These are phyloP conservation scores for Colletotrichum sidae DNA, from an alignment of 2,329 filamentous ascomycete species.

Conservation along the genomic window DNA sequence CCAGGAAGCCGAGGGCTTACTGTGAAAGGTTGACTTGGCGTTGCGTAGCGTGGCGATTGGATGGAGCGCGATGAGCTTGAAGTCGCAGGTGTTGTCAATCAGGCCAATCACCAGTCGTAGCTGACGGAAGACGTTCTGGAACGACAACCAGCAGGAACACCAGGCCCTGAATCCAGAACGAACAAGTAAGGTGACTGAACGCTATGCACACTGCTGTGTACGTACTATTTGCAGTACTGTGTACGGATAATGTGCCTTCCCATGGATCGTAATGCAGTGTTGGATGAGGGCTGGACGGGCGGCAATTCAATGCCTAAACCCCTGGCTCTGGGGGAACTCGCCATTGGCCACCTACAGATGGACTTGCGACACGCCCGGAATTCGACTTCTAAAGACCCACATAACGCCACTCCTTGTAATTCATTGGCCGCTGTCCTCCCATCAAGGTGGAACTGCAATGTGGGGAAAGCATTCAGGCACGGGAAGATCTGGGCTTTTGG, in stretches of 20 bases:
- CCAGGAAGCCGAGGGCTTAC: not conserved
- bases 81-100: not conserved
- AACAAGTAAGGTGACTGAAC: too few relatives aligned
- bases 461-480: conserved; percentile 12
- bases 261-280: too few relatives aligned
- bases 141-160: not conserved
- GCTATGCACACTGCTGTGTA: too few relatives aligned
- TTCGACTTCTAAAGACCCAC: not conserved
- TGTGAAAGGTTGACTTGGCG: conserved; percentile 24
- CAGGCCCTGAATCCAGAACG: not conserved
- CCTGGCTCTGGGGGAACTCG: not conserved
- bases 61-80: not conserved
- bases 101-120: not conserved
- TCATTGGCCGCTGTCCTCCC: conserved; percentile 1
- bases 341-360: conserved; percentile 7
- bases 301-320: conserved; percentile 21
- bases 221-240: too few relatives aligned
- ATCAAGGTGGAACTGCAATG: conserved; percentile 12
- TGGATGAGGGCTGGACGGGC: not conserved
- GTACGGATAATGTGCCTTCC: too few relatives aligned
- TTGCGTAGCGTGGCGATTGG: conserved; percentile 14
- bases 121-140: conserved; percentile 28
- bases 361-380: conserved; percentile 23
- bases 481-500: conserved; percentile 8
- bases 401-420: conserved; percentile 4